Base-by-base conservation (phyloP, 345 rosid genomes). In the Fremontodendron californicum region DNA sequence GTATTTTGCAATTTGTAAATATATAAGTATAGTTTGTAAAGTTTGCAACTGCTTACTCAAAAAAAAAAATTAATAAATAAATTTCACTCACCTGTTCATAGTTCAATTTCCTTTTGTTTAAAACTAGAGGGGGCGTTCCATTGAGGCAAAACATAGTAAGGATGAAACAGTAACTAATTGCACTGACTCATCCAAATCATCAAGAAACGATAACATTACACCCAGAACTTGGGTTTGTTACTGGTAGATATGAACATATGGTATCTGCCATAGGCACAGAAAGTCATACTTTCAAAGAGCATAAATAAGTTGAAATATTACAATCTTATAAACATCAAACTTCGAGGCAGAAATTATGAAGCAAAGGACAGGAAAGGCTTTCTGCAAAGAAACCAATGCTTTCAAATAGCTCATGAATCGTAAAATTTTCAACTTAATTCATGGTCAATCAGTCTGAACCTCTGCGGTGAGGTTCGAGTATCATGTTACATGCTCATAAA, bases 151-250 rank as follows among this genome's bases (percentile, higher is more conserved):
- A 33, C 35, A 33, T 33, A 33, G 35, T 33, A 33, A 33, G 35
- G 3, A 92, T 80, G 97, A 89, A 58, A 94, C 97, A 43, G 94
- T 89, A 79, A 96, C 90, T 71, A 92, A 81, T 77, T 94, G 97
- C 81, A 94, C 96, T 7, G 96, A 88, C 77, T 90, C 97, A 61
- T 91, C 93, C 48, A 83, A 75, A 83, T 92, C 97, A 82, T 94
- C 97, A 57, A 92, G 95, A 81, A 92, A 84, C 11, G 96, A 94
- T 81, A 92, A 83, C 80, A 91, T 92, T 69, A 94, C 93, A 78
- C 96, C 87, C 58, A 92, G 82, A 81, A 92, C 91, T 89, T 94
- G 93, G 69, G 87, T 85, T 77, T 90, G 82, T 84, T 91, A 91
- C 77, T 88, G 93, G 83, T 67, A 74, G 77, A 89, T 88, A 81